These are phyloP conservation scores for Cladosporium sp. DNA, from an alignment of 2,329 filamentous ascomycete genomes.

Conservation along the genomic window DNA sequence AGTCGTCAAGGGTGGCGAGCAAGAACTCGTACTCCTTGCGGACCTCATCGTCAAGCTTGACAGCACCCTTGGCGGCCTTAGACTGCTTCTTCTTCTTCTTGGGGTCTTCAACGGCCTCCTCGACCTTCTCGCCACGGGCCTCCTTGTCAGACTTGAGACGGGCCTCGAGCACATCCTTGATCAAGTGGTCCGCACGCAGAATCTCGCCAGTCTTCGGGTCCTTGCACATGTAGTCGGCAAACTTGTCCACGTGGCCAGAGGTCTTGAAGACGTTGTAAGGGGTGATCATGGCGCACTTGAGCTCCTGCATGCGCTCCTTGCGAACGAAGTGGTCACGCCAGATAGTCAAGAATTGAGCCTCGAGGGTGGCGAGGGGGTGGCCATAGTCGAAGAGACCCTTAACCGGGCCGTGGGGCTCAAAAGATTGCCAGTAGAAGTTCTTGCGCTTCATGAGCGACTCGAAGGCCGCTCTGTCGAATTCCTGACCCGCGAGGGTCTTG, in stretches of 20 bases:
- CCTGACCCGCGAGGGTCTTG: constrained; percentile 77
- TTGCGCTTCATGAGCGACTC: constrained; percentile 83
- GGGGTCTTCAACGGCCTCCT: constrained; percentile 68
- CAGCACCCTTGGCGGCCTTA: constrained; percentile 60
- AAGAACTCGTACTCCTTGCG: constrained; percentile 88
- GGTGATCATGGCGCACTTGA: constrained; percentile 91
- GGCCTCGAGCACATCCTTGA: constrained; percentile 86
- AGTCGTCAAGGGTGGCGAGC: constrained; percentile 93
- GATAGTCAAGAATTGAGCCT: constrained; percentile 79
- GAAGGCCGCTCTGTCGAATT: constrained; percentile 75
- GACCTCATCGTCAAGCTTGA: constrained; percentile 82
- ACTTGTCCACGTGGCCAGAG: constrained; percentile 90
- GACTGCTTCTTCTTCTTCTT: constrained; percentile 83
- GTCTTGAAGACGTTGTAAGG: constrained; percentile 93
- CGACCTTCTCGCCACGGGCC: constrained; percentile 73
- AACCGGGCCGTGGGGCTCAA: constrained; percentile 71
- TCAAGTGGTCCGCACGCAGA: constrained; percentile 90
- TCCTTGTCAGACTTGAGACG: constrained; percentile 87
- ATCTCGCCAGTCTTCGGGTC: constrained; percentile 97
- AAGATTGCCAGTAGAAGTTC: constrained; percentile 91
- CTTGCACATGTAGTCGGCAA: constrained; percentile 90
- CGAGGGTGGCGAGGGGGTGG: constrained; percentile 77
- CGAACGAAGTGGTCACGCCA: constrained; percentile 94
- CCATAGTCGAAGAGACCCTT: constrained; percentile 80
- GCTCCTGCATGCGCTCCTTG: constrained; percentile 91